phyloP scores from a whole-genome alignment of 768 basidiomycete species.

The Xanthoconium stramineum region DNA sequence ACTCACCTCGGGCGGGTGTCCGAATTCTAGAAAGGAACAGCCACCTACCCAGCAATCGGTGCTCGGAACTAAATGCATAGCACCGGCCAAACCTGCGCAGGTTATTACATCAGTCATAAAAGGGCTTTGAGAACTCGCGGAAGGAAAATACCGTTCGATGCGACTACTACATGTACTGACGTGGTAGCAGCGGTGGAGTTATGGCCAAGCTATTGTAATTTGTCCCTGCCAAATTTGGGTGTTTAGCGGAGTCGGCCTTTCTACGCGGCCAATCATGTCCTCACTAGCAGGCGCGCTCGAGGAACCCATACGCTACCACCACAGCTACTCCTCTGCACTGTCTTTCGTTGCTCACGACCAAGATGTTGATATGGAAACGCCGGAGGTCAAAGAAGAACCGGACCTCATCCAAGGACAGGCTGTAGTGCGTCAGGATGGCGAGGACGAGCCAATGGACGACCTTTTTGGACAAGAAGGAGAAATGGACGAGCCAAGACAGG shows the following conservation, averaged over 20 bases:
- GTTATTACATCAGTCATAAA: not conserved
- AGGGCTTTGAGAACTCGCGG: not conserved
- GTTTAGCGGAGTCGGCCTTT: not conserved
- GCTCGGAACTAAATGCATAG: not conserved
- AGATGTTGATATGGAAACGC: slow-evolving; percentile 43
- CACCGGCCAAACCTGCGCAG: slow-evolving; percentile 2
- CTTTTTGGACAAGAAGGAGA: slow-evolving; percentile 76
- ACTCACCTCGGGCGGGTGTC: slow-evolving; percentile 1
- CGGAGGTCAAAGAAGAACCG: slow-evolving; percentile 18
- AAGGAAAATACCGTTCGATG: not conserved
- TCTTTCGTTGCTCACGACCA: slow-evolving; percentile 16
- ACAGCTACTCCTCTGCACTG: slow-evolving; percentile 13
- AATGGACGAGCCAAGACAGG: slow-evolving; percentile 33
- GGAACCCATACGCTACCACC: slow-evolving; percentile 27
- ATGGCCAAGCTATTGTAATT: not conserved
- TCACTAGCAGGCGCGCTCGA: slow-evolving; percentile 59
- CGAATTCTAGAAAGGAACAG: slow-evolving; percentile 21
- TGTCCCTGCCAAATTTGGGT: slow-evolving; percentile 13
- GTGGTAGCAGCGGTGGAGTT: too few relatives aligned
- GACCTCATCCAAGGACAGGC: slow-evolving; percentile 18
- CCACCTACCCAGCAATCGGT: slow-evolving; percentile 5
- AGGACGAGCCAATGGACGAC: slow-evolving; percentile 68
- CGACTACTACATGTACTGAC: too few relatives aligned
- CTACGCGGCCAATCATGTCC: slow-evolving; percentile 41
- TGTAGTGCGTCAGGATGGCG: slow-evolving; percentile 4